A percentile compares a stretch with the other conserved stretches of the same genome.
Evolutionary conservation across 2,329 filamentous ascomycete genomes (phyloP).

Genomic region (Botrytis elliptica): DNA sequence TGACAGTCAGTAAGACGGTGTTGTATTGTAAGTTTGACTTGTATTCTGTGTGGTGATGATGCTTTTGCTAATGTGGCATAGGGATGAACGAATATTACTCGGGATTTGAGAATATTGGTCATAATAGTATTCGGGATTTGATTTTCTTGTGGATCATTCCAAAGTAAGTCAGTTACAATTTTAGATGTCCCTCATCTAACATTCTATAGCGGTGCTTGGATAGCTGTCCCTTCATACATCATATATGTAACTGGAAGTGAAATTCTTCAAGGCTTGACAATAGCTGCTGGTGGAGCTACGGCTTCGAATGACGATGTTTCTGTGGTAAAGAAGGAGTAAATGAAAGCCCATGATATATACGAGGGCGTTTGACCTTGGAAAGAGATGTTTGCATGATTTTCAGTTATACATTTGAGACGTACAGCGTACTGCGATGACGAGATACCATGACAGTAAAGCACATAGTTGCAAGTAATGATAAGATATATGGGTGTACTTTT

Average conservation of each 20-base stretch:
- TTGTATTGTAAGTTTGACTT: conserved; percentile 57
- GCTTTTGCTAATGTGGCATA: conserved; percentile 34
- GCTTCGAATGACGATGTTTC: conserved; percentile 30
- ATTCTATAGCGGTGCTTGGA: conserved; percentile 56
- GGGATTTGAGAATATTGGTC: conserved; percentile 59
- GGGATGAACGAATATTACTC: conserved; percentile 61
- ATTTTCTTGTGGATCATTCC: conserved; percentile 63
- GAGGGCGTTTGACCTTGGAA: neutral
- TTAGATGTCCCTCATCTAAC: conserved; percentile 17
- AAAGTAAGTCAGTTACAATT: conserved; percentile 52
- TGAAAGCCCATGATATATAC: neutral
- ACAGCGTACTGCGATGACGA: neutral
- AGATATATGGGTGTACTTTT: neutral
- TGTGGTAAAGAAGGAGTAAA: conserved; percentile 26
- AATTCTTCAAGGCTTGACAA: conserved; percentile 57
- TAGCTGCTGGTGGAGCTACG: conserved; percentile 40
- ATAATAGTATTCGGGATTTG: conserved; percentile 55
- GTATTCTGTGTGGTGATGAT: neutral
- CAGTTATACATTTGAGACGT: neutral
- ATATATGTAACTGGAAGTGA: conserved; percentile 59
- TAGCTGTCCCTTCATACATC: conserved; percentile 62
- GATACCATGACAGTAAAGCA: neutral
- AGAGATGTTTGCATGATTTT: neutral
- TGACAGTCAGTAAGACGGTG: conserved; percentile 67
- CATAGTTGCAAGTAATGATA: neutral